Evolutionary conservation across 805 yeast species (phyloP), one percentile per base, ranked within the genome.

Genomic region (Lachancea thermotolerans): DNA sequence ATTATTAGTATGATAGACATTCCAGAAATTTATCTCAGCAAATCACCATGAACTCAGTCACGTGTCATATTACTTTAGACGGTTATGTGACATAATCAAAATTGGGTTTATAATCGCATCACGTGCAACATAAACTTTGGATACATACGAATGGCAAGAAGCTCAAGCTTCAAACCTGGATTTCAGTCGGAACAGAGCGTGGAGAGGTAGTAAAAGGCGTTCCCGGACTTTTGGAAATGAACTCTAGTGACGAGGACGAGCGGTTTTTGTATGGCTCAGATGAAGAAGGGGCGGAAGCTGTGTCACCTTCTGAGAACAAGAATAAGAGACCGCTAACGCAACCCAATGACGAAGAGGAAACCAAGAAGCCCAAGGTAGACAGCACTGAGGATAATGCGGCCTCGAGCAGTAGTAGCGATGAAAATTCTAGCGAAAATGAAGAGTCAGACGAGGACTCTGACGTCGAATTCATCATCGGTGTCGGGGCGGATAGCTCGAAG

Each of bases 381-480:
- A 49, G 45, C 31, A 49, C 48, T n/a, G 57, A 54, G 12, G 57
- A 48, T 15, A 54, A 48, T 9, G 49, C 53, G 16, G 49, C 54
- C 30, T 48, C 52, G 15, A 48, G 49, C 11, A 49, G 62, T 4
- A 71, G 67, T 16, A 73, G 61, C 2, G 77, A 67, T 2, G 76
- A 66, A 2, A 71, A 66, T 2, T 74, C 68, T 12, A 75, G 69
- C 3, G 74, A 66, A 7, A 71, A 66, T 5, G 76, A 69, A 10
- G 74, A 65, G 6, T 81, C 73, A 16, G 75, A 73, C 8, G 82
- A 75, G 15, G 83, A 77, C 49, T 82, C 81, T 45, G 93, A 85
- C 56, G 77, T 90, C 31, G 96, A 90, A 64, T 85, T 91, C 58
- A 84, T 90, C 39, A 84, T 90, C 41, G 82, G 82, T 36, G 61